These are phyloP conservation scores for Rhodotorula sp. DNA, from an alignment of 1,284 basidiomycete genomes.

Conservation along the genomic window DNA sequence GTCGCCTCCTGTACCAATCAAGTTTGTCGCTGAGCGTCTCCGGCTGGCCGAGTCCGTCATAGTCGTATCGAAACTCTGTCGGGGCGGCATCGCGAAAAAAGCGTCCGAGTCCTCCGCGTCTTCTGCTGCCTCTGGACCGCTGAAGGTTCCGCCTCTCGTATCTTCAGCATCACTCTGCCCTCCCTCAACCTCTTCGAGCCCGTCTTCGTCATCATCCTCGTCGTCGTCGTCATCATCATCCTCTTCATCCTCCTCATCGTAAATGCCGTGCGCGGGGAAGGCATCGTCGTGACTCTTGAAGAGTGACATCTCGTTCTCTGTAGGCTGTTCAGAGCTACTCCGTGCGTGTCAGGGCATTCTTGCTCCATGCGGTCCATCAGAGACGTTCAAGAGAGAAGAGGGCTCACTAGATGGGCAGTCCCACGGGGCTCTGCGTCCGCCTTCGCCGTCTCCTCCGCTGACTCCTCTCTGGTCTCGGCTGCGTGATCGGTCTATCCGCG, in stretches of 20 bases:
- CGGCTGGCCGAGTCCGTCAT: neutral
- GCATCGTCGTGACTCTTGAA: slow-evolving; percentile 15
- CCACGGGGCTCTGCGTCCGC: slow-evolving; percentile 26
- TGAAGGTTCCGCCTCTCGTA: too few relatives aligned
- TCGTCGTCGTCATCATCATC: neutral
- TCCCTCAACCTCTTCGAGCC: neutral
- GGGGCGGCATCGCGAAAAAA: neutral
- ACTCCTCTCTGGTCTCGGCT: slow-evolving; percentile 4
- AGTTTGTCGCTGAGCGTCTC: neutral
- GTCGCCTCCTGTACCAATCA: neutral
- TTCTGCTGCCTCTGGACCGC: neutral
- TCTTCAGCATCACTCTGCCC: neutral
- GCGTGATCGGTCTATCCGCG: slow-evolving; percentile 21
- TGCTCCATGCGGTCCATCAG: neutral
- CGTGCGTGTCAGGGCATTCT: neutral
- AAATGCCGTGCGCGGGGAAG: slow-evolving; percentile 3
- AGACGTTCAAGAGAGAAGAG: neutral
- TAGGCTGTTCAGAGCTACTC: slow-evolving; percentile 17
- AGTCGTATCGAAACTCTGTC: neutral
- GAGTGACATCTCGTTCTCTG: slow-evolving; percentile 30
- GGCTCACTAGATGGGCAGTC: slow-evolving; percentile 29
- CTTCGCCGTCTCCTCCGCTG: slow-evolving; percentile 19
- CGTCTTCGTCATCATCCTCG: neutral
- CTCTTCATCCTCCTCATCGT: slow-evolving; percentile 1
- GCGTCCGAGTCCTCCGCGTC: slow-evolving; percentile 1